Conservation (phyloP, 2,329 filamentous ascomycete species). For the Exophiala lecanii-corni region DNA sequence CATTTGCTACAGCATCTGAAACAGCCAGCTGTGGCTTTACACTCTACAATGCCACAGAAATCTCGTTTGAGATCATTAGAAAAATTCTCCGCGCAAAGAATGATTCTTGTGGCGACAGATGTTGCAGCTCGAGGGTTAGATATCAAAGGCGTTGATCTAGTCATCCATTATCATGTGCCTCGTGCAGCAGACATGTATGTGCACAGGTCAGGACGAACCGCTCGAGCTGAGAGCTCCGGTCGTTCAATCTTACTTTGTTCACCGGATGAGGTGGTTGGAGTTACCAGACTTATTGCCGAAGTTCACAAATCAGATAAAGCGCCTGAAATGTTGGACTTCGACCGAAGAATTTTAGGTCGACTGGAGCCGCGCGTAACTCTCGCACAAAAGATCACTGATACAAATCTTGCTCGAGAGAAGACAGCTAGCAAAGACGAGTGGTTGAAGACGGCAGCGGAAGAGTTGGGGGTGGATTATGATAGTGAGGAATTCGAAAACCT, state of each 20-base stretch:
- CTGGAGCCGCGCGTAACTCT: conserved; percentile 73
- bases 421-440: conserved; percentile 77
- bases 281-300: conserved; percentile 77
- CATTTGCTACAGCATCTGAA: conserved; percentile 80
- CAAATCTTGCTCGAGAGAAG: conserved; percentile 80
- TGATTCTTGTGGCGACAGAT: conserved; percentile 83
- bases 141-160: conserved; percentile 81
- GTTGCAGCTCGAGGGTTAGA: conserved; percentile 91
- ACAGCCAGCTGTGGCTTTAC: conserved; percentile 66
- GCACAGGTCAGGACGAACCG: conserved; percentile 89
- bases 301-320: conserved; percentile 60
- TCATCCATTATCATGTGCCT: conserved; percentile 93
- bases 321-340: conserved; percentile 66
- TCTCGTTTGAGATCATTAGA: conserved; percentile 90
- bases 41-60: conserved; percentile 95
- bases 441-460: conserved; percentile 78
- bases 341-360: conserved; percentile 70
- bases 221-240: conserved; percentile 72
- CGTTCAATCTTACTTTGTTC: conserved; percentile 83
- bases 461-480: conserved; percentile 91
- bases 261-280: conserved; percentile 83
- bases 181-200: conserved; percentile 90
- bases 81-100: conserved; percentile 65
- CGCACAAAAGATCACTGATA: conserved; percentile 83
- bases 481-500: conserved; percentile 73